Evolutionary conservation across 306 rosid species (phyloP), one percentile per base, ranked within the genome.

Genomic region (Senna tora): DNA sequence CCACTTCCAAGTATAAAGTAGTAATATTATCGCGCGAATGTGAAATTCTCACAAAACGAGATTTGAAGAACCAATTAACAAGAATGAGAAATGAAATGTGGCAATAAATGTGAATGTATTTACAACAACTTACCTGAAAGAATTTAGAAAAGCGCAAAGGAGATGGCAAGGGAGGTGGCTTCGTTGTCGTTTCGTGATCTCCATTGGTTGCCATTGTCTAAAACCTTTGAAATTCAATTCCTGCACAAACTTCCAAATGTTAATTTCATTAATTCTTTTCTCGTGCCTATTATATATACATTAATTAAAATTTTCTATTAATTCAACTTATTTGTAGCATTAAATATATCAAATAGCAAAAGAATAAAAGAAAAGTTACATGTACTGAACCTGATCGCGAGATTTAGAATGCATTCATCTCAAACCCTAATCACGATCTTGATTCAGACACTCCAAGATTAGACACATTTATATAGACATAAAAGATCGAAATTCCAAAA

Each of bases 151-250:
- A 25, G 30, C 30, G 30, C 30, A 25, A 25, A 25, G 30, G 30
- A 25, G 30, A 25, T 3, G 30, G 30, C 30, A 25, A 25, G 30
- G 90, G 96, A 25, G 96, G 92, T 69, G 73, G 78, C 81, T 89
- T 90, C 46, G 85, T 47, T 56, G 92, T 75, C 56, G 76, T 28
- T 71, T 84, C 75, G 75, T 65, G 75, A 47, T 71, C 72, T 52
- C 85, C 96, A 71, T 87, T 75, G 7, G 65, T 62, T 7, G 89
- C 89, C 89, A 87, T 87, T 53, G 50, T 69, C 50, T n/a, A 64
- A 49, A 21, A 76, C 55, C 73, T 75, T 68, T 13, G 8, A 42
- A 71, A 71, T 46, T 55, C 51, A 61, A 72, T 7, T 34, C 80
- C 82, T 69, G 67, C 55, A 45, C 15, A 54, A 75, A 73, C 52